Evolutionary conservation across 2,329 filamentous ascomycete species (phyloP), one percentile per base, ranked within the genome.

Genomic region (Aspergillus ochraceoroseus): DNA sequence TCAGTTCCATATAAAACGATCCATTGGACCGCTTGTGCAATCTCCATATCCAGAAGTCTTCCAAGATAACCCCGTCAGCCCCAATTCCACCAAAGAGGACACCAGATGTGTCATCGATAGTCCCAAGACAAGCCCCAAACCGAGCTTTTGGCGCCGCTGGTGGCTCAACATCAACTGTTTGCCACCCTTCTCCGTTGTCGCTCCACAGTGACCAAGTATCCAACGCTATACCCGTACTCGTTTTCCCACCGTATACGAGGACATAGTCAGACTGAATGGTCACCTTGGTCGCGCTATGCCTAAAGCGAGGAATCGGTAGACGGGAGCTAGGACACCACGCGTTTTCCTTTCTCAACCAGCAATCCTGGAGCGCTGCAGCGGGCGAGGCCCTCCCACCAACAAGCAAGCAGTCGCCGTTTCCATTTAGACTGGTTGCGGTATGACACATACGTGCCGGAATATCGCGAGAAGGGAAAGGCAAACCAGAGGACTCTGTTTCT

Each of bases 311-410:
- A n/a, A 70, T 55, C 0, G 83, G 82, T n/a, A 95, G 70, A 52
- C 78, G 74, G 43, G 82, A 71, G 9, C 78, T 74, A 48, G 70
- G 73, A 43, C 72, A 70, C 87, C 87, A 95, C 9, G 55, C 61
- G 19, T 71, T 71, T 35, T 74, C 74, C 37, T 75, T 71, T 48
- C 82, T 78, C 1, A 88, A 52, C 87, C 87, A 95, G 52, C 84
- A 88, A 60, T 92, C 85, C 23, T 70, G 70, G 28, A 87, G 68
- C 1, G 80, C 80, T 19, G 73, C 74, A 8, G 80, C 72, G 3
- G 89, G 88, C 5, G 87, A 90, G n/a, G 76, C 73, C 44, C 89
- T 76, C 4, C 90, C 90, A 15, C 90, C 89, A 19, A 78, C 74
- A 32, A 95, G 69, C 7, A 95, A 64, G 44, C 74, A 74, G 11